Base-by-base conservation (phyloP, 495 filamentous ascomycete species). In the Annulohypoxylon bovei region DNA sequence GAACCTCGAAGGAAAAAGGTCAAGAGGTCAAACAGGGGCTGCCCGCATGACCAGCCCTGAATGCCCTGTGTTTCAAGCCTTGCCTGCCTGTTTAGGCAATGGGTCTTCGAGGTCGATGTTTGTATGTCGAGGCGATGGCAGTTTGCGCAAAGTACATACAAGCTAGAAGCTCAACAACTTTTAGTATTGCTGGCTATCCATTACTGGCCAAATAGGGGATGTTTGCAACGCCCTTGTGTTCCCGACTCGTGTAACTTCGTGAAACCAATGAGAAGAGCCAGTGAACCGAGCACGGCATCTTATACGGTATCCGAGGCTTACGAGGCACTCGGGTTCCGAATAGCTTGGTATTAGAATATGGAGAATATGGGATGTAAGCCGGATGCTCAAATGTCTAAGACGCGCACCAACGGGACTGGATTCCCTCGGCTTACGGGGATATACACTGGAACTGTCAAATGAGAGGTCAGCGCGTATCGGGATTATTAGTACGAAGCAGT, bases 211-310 rank as follows among this genome's bases (percentile, higher is more conserved):
- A 46, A 60, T 60, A 54, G 40, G 44, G 32, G 50, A 57, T 71
- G 62, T 71, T 71, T 71, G 68, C 35, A 7, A 4, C 33, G 39
- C 22, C 22, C 50, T 57, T 66, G 68, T 62, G 42, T 47, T 16
- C 37, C 46, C 46, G 23, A 35, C 46, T 62, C 47, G 63, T 72
- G 52, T 53, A 49, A 67, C 62, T 20, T 53, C 8, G n/a, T 46
- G 35, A 64, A 22, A 40, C 69, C 69, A 72, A 72, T 72, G 16
- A 67, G 53, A 63, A 67, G 58, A 64, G 37, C 33, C 62, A 39
- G 30, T 2, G 54, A 63, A 40, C 67, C 63, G 63, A 72, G 44
- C 30, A 49, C 37, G 65, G 35, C 20, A 32, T 56, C 42, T 39
- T 23, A 4, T 14, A 16, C 18, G 56, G 37, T 56, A 39, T 39